Evolutionary conservation across 2,329 filamentous ascomycete genomes (phyloP).

Genomic region (Nemania bipapillata): DNA sequence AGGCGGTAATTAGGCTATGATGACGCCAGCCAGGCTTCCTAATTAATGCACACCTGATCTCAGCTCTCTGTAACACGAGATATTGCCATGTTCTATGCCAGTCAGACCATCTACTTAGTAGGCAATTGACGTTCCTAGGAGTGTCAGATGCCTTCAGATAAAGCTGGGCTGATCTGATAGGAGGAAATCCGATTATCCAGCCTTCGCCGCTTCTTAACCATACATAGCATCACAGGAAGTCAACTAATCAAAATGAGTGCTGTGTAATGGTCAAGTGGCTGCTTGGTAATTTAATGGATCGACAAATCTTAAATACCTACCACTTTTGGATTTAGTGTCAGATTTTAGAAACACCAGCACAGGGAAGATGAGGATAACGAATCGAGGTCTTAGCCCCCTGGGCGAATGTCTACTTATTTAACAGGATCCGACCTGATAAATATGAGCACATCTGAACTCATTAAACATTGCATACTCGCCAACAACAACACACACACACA

Average conservation of each 20-base stretch:
- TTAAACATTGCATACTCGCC: conserved; percentile 4
- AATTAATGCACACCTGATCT: conserved; percentile 3
- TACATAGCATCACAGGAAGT: conserved; percentile 17
- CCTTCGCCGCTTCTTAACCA: conserved; percentile 7
- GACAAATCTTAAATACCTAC: conserved; percentile 24
- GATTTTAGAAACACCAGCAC: conserved; percentile 20
- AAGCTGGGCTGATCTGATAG: conserved; percentile 16
- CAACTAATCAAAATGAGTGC: neutral
- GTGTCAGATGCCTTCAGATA: neutral
- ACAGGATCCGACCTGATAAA: conserved; percentile 5
- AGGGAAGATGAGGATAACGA: conserved; percentile 4
- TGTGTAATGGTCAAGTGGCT: conserved; percentile 11
- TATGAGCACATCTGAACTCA: conserved; percentile 9
- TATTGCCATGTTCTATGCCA: conserved; percentile 15
- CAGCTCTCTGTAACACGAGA: conserved; percentile 19
- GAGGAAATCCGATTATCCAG: neutral
- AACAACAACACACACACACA: too few relatives aligned
- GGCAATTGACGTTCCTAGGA: conserved; percentile 12
- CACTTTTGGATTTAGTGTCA: conserved; percentile 15
- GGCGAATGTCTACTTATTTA: conserved; percentile 24
- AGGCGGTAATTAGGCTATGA: conserved; percentile 20
- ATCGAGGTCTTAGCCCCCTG: conserved; percentile 2
- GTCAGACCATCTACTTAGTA: conserved; percentile 7
- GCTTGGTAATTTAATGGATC: conserved; percentile 15
- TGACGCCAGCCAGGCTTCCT: conserved; percentile 24